phyloP scores from a whole-genome alignment of 306 rosid genomes.

The Glycyrrhiza uralensis region DNA sequence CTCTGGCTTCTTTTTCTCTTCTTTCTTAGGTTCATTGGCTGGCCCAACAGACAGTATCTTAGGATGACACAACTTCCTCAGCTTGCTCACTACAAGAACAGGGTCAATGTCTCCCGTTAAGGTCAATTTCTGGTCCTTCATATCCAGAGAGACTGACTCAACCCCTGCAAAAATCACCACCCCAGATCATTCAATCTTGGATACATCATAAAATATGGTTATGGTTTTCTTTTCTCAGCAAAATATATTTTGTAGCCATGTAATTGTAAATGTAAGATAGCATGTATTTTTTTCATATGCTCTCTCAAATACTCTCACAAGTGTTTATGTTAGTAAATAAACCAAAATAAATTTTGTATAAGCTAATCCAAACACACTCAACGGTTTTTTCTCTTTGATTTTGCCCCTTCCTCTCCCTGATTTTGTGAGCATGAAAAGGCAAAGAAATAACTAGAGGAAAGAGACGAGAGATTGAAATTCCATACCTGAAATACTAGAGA shows the following conservation, averaged over 20 bases:
- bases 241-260: too few species aligned
- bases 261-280: too few species aligned
- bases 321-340: too few species aligned
- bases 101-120: conserved; percentile 67
- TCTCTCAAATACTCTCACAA: too few species aligned
- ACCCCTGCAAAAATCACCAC: conserved; percentile 45
- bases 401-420: neutral
- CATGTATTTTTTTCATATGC: too few species aligned
- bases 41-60: conserved; percentile 64
- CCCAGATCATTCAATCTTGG: neutral
- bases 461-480: neutral
- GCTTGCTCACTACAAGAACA: conserved; percentile 44
- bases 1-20: conserved; percentile 23
- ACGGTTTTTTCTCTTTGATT: too few species aligned
- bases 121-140: conserved; percentile 55
- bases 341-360: too few species aligned
- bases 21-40: conserved; percentile 43
- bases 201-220: too few species aligned
- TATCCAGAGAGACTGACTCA: conserved; percentile 58
- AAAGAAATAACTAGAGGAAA: neutral
- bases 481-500: conserved; percentile 57
- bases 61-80: conserved; percentile 52
- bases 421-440: neutral
- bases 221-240: too few species aligned
- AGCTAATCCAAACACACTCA: too few species aligned